Evolutionary conservation across 139 green algal genomes (phyloP).

Genomic region (Tetradesmus lagerheimii): DNA sequence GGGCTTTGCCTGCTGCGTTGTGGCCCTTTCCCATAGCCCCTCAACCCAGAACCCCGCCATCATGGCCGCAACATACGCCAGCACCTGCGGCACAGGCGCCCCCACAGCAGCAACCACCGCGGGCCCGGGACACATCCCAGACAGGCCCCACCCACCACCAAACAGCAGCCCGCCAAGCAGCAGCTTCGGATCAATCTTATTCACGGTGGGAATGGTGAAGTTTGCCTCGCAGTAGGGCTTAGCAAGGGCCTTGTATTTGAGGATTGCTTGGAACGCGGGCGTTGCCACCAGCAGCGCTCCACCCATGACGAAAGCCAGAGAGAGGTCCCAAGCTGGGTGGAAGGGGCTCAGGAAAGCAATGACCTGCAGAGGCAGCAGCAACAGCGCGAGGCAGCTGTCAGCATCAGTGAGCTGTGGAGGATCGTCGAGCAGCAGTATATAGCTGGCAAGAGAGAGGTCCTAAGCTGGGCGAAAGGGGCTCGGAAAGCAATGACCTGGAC

Average conservation of each 20-base stretch:
- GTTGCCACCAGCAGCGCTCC: conserved; percentile 74
- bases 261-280: conserved; percentile 50
- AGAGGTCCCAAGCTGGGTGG: conserved; percentile 66
- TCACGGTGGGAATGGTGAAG: conserved; percentile 61
- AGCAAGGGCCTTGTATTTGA: conserved; percentile 1
- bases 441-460: conserved; percentile 84
- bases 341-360: conserved; percentile 57
- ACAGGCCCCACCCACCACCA: conserved; percentile 82
- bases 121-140: conserved; percentile 84
- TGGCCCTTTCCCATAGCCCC: neutral
- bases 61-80: conserved; percentile 52
- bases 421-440: conserved; percentile 67
- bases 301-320: conserved; percentile 85
- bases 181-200: conserved; percentile 71
- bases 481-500: conserved; percentile 57
- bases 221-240: conserved; percentile 13
- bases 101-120: conserved; percentile 64
- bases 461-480: conserved; percentile 47
- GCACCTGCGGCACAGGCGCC: conserved; percentile 46
- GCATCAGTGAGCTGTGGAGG: conserved; percentile 21
- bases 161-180: conserved; percentile 80
- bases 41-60: conserved; percentile 50
- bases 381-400: neutral
- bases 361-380: conserved; percentile 37
- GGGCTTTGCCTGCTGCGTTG: neutral